These are phyloP conservation scores for Ottelia alismoides DNA, from an alignment of 106 monocot genomes.

Conservation along the genomic window DNA sequence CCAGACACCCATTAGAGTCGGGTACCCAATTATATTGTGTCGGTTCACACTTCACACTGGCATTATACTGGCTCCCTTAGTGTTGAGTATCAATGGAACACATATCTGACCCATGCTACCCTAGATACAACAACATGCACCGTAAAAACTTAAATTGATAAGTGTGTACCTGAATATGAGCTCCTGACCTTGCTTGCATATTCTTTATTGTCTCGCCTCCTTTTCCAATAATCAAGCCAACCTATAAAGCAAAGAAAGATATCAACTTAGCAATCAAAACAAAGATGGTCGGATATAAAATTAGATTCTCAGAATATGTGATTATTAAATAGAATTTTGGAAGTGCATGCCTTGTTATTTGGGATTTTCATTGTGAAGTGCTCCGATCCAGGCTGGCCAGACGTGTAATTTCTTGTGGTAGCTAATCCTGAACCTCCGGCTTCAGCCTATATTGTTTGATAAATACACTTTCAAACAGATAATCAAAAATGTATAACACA, in stretches of 20 bases:
- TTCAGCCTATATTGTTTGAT: slow-evolving; percentile 38
- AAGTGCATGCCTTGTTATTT: slow-evolving; percentile 55
- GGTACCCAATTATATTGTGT: too few relatives aligned
- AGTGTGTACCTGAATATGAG: slow-evolving; percentile 94
- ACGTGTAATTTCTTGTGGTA: slow-evolving; percentile 25
- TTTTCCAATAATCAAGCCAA: slow-evolving; percentile 95
- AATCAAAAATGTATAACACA: too few relatives aligned
- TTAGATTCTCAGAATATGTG: not conserved
- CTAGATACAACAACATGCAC: too few relatives aligned
- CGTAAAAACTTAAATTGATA: too few relatives aligned
- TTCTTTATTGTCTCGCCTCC: slow-evolving; percentile 91
- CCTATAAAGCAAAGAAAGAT: slow-evolving; percentile 20
- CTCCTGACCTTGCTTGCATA: slow-evolving; percentile 82
- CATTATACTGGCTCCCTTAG: too few relatives aligned
- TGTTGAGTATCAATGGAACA: too few relatives aligned
- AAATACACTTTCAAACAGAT: not conserved
- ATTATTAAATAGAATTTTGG: not conserved
- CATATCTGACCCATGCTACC: too few relatives aligned
- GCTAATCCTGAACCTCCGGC: slow-evolving; percentile 44
- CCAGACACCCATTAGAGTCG: too few relatives aligned
- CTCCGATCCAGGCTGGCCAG: slow-evolving; percentile 33
- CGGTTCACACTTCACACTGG: too few relatives aligned
- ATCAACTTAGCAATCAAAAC: not conserved
- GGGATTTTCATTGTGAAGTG: slow-evolving; percentile 70
- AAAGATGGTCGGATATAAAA: not conserved